Evolutionary conservation across 768 basidiomycete species (phyloP), one percentile per base, ranked within the genome.

Genomic region (Lentinula detonsa): DNA sequence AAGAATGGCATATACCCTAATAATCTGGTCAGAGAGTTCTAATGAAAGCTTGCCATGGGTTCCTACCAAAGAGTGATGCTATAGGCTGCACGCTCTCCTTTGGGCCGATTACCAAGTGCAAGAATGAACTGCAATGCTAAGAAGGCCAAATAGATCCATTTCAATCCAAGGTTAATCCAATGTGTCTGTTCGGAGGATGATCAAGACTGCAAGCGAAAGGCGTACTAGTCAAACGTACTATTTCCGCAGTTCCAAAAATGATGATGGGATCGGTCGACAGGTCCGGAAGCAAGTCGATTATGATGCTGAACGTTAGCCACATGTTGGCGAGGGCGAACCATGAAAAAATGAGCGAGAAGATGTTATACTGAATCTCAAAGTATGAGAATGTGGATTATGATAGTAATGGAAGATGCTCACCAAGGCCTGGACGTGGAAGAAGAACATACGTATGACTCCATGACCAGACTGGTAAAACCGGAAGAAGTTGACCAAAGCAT

Each of bases 291-390:
- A 97, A 82, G 67, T 94, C 86, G 80, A 96, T 92, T 72, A 96
- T 93, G 74, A 96, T 95, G 63, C 87, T 87, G 81, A 96, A 96
- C n/a, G 91, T 95, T 61, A 97, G 77, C 92, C 93, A 97, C 48
- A 95, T 77, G 70, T 95, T 95, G 65, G 93, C 93, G 61, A 95
- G 73, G 2, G 93, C 87, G 75, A 97, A 96, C 93, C 93, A 98
- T 8, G 90, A 87, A 77, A 98, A 95, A 65, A 95, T 66, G 61
- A 98, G 78, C 34, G 84, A 88, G 71, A 91, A 85, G 55, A 94
- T 67, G 73, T 94, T 95, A 73, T 94, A 95, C 90, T 93, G 59
- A 9, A 16, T 2, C 9, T 2, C 9, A 16, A 61, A 16, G 10
- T 55, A 52, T 35, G 10, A 28, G 13, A 13, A 34, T 15, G 33